Evolutionary conservation across 345 rosid genomes (phyloP).

Genomic region (Dipteronia sinensis): DNA sequence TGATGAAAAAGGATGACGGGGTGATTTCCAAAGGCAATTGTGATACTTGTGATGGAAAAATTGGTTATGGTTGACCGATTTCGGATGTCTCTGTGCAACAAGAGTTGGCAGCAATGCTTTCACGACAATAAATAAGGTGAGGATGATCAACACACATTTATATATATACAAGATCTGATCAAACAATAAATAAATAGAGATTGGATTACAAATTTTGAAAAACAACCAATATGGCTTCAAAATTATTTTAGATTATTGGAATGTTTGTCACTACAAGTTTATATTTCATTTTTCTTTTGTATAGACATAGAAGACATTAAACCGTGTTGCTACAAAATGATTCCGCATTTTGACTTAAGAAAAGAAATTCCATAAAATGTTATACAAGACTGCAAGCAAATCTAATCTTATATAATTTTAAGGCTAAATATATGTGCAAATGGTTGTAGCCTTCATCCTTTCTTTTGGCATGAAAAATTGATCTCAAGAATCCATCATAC

Average conservation of each 20-base stretch:
- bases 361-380: slow-evolving; percentile 5
- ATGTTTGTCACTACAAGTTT: no score
- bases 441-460: neutral
- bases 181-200: no score
- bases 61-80: neutral
- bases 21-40: neutral
- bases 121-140: no score
- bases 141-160: no score
- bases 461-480: neutral
- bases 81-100: no score
- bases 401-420: neutral
- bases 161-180: no score
- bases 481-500: neutral
- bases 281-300: neutral
- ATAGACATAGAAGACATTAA: neutral
- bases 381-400: neutral
- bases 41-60: neutral
- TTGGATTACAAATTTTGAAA: no score
- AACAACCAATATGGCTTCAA: no score
- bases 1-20: no score
- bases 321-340: neutral
- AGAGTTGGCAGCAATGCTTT: neutral
- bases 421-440: neutral
- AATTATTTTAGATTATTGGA: no score
- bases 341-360: neutral